These are phyloP conservation scores for Calonectria fujianensis DNA, from an alignment of 2,329 filamentous ascomycete genomes.

Conservation along the genomic window DNA sequence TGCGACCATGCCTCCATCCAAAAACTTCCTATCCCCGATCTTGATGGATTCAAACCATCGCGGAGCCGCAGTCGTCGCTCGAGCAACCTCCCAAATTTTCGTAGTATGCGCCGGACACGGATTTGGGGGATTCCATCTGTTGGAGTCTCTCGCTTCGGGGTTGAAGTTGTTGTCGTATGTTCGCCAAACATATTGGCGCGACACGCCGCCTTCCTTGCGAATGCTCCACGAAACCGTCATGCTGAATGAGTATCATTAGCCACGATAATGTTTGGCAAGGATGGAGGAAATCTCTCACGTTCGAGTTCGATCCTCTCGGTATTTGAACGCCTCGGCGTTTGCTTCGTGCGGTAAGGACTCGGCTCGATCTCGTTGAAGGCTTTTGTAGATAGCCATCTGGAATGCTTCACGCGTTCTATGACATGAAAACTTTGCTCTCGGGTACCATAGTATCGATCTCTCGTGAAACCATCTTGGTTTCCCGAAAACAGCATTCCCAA, in stretches of 20 bases:
- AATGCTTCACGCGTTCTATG: background rate
- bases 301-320: constrained; percentile 27
- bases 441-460: background rate
- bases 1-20: constrained; percentile 28
- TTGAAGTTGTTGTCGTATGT: constrained; percentile 21
- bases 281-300: constrained; percentile 2
- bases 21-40: background rate
- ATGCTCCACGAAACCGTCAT: constrained; percentile 12
- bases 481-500: constrained; percentile 10
- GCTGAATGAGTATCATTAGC: background rate
- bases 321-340: constrained; percentile 15
- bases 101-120: background rate
- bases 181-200: constrained; percentile 13
- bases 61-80: constrained; percentile 15
- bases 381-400: constrained; percentile 2
- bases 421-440: constrained; percentile 31
- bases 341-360: background rate
- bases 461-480: constrained; percentile 38
- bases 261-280: background rate
- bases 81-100: constrained; percentile 34
- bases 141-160: background rate
- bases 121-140: background rate
- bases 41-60: constrained; percentile 31
- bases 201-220: background rate
- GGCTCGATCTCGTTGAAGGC: constrained; percentile 3